Conservation (phyloP, 352 stramenopile species). For the Globisporangium abappressorium region DNA sequence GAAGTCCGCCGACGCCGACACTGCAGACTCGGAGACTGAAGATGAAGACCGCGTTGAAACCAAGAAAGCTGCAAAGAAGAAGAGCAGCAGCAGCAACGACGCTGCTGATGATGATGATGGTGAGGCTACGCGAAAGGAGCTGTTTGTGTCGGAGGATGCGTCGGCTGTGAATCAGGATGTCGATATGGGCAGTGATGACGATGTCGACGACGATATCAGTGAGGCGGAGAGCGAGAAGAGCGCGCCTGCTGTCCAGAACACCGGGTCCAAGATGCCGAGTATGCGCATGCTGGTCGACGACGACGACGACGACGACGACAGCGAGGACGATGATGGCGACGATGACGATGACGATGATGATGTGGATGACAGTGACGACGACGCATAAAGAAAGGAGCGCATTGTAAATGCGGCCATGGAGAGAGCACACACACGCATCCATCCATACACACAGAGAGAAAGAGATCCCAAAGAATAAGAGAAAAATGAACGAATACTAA, state of each 20-base stretch:
- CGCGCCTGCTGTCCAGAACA: neutral
- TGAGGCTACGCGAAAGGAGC: constrained; percentile 22
- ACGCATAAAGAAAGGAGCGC: constrained; percentile 3
- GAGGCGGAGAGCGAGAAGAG: constrained; percentile 13
- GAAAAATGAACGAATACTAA: neutral
- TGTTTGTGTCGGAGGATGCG: constrained; percentile 15
- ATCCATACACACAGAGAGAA: neutral
- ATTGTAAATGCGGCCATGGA: neutral
- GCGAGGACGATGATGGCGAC: constrained; percentile 15
- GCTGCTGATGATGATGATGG: neutral
- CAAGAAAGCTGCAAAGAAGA: constrained; percentile 12
- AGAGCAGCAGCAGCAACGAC: neutral
- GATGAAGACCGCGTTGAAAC: constrained; percentile 30
- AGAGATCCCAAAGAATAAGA: neutral
- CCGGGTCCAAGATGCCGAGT: constrained; percentile 6
- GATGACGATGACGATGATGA: constrained; percentile 19
- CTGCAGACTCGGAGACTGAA: constrained; percentile 35
- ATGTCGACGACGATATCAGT: constrained; percentile 28
- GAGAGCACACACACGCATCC: neutral
- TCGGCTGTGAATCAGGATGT: constrained; percentile 21
- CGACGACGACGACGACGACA: constrained; percentile 23
- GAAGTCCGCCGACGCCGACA: constrained; percentile 11
- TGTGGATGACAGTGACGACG: constrained; percentile 13
- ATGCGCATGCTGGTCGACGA: constrained; percentile 24
- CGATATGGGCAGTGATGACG: constrained; percentile 34